Conservation (phyloP, 2,329 filamentous ascomycete genomes). For the Penicillium oxalicum region DNA sequence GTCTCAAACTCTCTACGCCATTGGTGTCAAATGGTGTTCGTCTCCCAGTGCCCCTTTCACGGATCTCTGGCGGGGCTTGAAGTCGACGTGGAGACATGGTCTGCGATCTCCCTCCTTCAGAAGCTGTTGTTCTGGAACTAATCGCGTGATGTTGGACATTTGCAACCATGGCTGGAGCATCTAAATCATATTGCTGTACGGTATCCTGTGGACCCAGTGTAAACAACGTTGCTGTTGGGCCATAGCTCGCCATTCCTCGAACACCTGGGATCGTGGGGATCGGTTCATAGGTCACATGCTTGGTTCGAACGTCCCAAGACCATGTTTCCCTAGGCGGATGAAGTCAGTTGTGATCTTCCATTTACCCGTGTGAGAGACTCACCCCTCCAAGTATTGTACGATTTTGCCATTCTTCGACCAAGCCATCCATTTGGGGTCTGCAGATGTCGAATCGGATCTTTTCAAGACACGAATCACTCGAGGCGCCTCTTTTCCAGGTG, state of each 20-base stretch:
- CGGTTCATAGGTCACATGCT: constrained; percentile 83
- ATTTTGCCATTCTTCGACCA: constrained; percentile 99
- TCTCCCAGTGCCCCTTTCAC: constrained; percentile 65
- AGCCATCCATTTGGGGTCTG: constrained; percentile 87
- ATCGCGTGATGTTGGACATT: constrained; percentile 82
- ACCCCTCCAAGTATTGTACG: constrained; percentile 87
- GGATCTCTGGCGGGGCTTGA: constrained; percentile 50
- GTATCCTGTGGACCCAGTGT: constrained; percentile 82
- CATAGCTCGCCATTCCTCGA: constrained; percentile 77
- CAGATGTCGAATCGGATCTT: constrained; percentile 64
- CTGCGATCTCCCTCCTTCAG: constrained; percentile 53
- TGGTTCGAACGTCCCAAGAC: constrained; percentile 97
- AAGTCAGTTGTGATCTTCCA: neutral
- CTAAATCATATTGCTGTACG: constrained; percentile 91
- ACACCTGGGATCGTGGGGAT: constrained; percentile 81
- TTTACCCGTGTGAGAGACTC: constrained; percentile 39
- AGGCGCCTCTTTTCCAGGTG: constrained; percentile 63
- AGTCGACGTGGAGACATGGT: constrained; percentile 27
- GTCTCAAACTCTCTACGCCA: constrained; percentile 54
- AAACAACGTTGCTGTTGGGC: constrained; percentile 84
- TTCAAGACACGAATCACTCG: constrained; percentile 86
- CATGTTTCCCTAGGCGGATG: constrained; percentile 65
- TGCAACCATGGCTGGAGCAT: constrained; percentile 74
- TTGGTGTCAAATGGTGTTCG: constrained; percentile 68
- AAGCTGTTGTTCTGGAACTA: constrained; percentile 71